Conservation (phyloP, 768 basidiomycete species). For the Boletus rubescentipes region DNA sequence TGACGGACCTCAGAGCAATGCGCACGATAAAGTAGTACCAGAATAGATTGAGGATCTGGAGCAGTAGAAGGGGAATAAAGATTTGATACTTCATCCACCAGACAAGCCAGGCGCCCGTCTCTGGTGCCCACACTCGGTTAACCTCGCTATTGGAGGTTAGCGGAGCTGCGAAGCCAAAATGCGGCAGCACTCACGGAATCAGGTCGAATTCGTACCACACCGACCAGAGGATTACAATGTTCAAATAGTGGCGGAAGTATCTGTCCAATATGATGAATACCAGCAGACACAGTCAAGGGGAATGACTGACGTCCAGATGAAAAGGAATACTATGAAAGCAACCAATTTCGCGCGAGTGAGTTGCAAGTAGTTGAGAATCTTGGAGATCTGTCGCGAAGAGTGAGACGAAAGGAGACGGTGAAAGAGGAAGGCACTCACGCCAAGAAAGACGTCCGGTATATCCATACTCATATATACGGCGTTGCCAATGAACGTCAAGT, state of each 20-base stretch:
- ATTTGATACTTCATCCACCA: conserved; percentile 84
- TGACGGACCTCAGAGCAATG: conserved; percentile 66
- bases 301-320: conserved; percentile 74
- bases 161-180: neutral
- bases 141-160: conserved; percentile 42
- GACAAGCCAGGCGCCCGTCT: conserved; percentile 66
- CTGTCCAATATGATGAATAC: conserved; percentile 36
- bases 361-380: conserved; percentile 85
- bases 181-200: conserved; percentile 58
- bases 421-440: conserved; percentile 46
- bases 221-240: conserved; percentile 83
- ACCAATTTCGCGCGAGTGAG: conserved; percentile 60
- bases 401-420: neutral
- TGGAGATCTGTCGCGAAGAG: conserved; percentile 57
- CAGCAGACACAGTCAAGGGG: neutral
- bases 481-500: conserved; percentile 85
- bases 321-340: conserved; percentile 63
- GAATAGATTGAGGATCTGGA: conserved; percentile 87
- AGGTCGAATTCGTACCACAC: conserved; percentile 78
- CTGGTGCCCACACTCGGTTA: conserved; percentile 55
- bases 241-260: conserved; percentile 93
- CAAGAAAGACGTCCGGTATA: conserved; percentile 85
- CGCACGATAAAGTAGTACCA: conserved; percentile 89
- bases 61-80: conserved; percentile 66
- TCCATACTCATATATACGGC: conserved; percentile 98